These are phyloP conservation scores for Aspergillus incahuasiensis DNA, from an alignment of 495 filamentous ascomycete species.

Conservation along the genomic window DNA sequence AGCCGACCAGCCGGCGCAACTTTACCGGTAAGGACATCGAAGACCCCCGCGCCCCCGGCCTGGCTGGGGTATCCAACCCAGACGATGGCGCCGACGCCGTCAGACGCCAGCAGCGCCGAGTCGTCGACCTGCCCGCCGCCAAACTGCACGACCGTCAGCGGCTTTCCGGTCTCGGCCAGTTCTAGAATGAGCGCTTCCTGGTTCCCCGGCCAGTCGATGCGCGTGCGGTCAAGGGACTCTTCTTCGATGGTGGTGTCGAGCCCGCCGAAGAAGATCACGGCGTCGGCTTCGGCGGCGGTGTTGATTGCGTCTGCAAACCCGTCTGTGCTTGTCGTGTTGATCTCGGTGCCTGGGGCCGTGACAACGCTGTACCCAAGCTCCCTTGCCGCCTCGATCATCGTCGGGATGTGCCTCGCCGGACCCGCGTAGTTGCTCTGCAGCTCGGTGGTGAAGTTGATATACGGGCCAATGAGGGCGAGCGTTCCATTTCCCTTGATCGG, in stretches of 20 bases:
- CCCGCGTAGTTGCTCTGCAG: constrained; percentile 57
- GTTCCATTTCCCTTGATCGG: constrained; percentile 36
- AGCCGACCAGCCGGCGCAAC: constrained; percentile 47
- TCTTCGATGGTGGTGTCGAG: constrained; percentile 46
- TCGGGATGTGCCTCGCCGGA: constrained; percentile 44
- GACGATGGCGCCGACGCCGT: constrained; percentile 42
- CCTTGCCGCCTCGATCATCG: constrained; percentile 45
- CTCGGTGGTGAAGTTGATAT: constrained; percentile 50
- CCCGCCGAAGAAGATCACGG: constrained; percentile 49
- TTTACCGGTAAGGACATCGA: constrained; percentile 45
- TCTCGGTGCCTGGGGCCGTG: neutral
- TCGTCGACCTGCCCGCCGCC: constrained; percentile 51
- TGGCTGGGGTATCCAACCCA: constrained; percentile 53
- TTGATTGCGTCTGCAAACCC: constrained; percentile 34
- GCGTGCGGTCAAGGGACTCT: constrained; percentile 44
- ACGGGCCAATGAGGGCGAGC: constrained; percentile 49
- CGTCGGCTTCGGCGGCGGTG: constrained; percentile 42
- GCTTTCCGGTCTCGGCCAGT: constrained; percentile 42
- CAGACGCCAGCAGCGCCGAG: constrained; percentile 39
- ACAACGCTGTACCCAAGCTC: constrained; percentile 35
- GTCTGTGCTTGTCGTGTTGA: constrained; percentile 20
- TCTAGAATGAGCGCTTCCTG: constrained; percentile 49
- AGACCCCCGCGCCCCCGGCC: constrained; percentile 43
- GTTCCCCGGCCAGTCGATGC: constrained; percentile 46
- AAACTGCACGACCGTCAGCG: constrained; percentile 48